Evolutionary conservation across 1,284 basidiomycete genomes (phyloP), one percentile per base, ranked within the genome.

Genomic region (Rhodotorula sp.): DNA sequence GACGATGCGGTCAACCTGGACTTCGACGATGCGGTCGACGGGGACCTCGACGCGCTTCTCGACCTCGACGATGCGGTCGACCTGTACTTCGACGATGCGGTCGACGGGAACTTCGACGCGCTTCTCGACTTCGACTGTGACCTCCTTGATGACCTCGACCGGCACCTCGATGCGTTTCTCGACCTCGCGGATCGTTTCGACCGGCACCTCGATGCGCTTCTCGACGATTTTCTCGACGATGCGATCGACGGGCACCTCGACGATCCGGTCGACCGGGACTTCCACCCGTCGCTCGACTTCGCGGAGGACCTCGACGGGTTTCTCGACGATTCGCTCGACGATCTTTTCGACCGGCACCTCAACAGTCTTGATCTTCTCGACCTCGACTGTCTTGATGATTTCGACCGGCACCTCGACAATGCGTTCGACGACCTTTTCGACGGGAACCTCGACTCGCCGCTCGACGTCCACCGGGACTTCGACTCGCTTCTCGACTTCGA

Each of bases 241-340:
- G n/a, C 64, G 39, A 31, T 65, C 64, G 64, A 64, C 57, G 29
- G 54, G 29, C 4, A 64, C 62, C 52, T 57, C 43, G 39, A 56
- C 46, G 26, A 61, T 31, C 4, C 61, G 60, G n/a, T 64, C 62
- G 62, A 43, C 34, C 21, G 29, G 43, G n/a, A 65, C 62, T 59
- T 67, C 62, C 51, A 61, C 39, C n/a, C 47, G 47, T 6, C 47
- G 46, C 47, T 61, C 60, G 16, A 54, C 31, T 3, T 49, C 49
- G 18, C 39, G 39, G 10, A 59, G 6, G 52, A 56, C 46, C 47
- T 48, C 48, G 49, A 62, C 61, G 21, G 49, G 61, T 10, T 79
- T 78, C 56, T 83, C 76, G 70, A 79, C 80, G 23, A 77, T 75
- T 21, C 48, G 39, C 31, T 70, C 64, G 64, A 65, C 59, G 4